Evolutionary conservation across 2,329 filamentous ascomycete species (phyloP), one percentile per base, ranked within the genome.

Genomic region (Phyllosticta capitalensis): DNA sequence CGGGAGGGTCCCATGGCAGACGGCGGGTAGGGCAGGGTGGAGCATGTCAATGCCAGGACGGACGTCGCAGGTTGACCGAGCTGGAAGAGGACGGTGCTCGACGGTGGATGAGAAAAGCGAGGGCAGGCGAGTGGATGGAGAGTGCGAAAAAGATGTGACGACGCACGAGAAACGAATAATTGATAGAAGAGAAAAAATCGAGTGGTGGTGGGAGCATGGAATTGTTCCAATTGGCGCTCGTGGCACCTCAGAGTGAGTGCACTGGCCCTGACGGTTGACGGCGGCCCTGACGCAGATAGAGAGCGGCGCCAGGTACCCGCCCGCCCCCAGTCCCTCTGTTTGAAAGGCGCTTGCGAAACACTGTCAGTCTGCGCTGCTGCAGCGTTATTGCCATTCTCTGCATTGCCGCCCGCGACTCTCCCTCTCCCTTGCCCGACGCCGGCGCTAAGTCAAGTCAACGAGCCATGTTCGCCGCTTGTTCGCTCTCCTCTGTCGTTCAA

Each of bases 21-120:
- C 33, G 17, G 17, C 56, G 56, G 56, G 33, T 5, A 33, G 33
- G 38, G 38, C 38, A 54, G 45, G 45, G 58, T 59, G 58, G 58
- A 58, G 52, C 52, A 26, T 24, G 52, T 28, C 48, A 51, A 55
- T 55, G 54, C 51, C 58, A 48, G 38, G 24, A 45, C 57, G 56
- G n/a, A n/a, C 38, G 38, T 45, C 38, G n/a, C 51, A 33, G 56
- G 33, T 38, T 53, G 56, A 53, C 50, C 38, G 38, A 38, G 24
- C 50, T 38, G 53, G 6, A 24, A 33, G 50, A 45, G 45, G 51
- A 52, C 56, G 56, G 56, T 26, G 12, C 21, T 5, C 2, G 33
- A 3, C 38, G 38, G 38, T 6, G 6, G 38, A 45, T 6, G 7
- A n/a, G 38, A n/a, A n/a, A 45, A 45, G 38, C 38, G 38, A 45